Evolutionary conservation across 495 filamentous ascomycete species (phyloP), one percentile per base, ranked within the genome.

Genomic region (Mytilinidion resinicola): DNA sequence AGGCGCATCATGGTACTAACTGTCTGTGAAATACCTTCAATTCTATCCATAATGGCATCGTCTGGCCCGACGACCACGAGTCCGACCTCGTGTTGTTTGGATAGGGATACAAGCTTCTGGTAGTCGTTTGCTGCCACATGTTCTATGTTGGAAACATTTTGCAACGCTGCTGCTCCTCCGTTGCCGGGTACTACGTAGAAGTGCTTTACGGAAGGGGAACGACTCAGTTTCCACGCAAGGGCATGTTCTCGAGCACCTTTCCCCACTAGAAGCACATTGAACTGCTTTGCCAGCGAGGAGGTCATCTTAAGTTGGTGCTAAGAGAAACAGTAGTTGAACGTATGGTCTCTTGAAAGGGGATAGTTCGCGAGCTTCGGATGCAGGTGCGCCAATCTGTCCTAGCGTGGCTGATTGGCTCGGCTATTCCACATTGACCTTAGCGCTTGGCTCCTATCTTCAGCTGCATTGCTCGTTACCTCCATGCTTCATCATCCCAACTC

Each of bases 211-310:
- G 78, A 74, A 47, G 81, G 75, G 15, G 91, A 96, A 69, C 95
- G 86, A 64, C 82, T 82, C 36, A 97, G 77, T 73, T 95, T 96
- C 92, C 91, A 96, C 37, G 92, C 91, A 41, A 96, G 78, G 37
- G 93, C 90, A 77, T 97, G 90, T 73, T 98, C 93, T 65, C 93
- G 82, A 50, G 95, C 93, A 54, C 93, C 93, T 72, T 88, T 92
- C 67, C 93, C 93, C 56, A 98, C 81, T 46, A 98, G 82, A 61
- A 98, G 85, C 55, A 96, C 80, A 44, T 56, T 55, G 25, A 66
- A 38, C 35, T 62, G 59, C 11, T 47, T 9, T n/a, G 54, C n/a
- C 57, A 54, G 38, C 48, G 25, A 20, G 19, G 9, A 20, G 1
- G 20, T 3, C 25, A 30, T 30, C 25, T 30, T 30, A 2, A 30